A percentile compares a stretch with the other conserved stretches of the same genome.
phyloP scores from a whole-genome alignment of 2,329 filamentous ascomycete genomes.

The Mycosphaerella sp. region DNA sequence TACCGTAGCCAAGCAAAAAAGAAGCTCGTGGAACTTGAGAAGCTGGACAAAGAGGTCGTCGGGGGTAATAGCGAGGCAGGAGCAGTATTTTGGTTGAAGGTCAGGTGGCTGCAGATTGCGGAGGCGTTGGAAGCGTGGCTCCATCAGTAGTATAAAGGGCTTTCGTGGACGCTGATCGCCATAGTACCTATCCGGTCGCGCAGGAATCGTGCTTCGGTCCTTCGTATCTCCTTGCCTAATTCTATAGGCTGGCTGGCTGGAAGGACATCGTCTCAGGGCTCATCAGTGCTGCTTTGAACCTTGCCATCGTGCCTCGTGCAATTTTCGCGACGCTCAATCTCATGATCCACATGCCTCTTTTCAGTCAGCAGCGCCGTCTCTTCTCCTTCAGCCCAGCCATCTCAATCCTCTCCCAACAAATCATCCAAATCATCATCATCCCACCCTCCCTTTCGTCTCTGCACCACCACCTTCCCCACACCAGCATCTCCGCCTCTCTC shows the following conservation, averaged over 20 bases:
- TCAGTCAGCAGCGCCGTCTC: background rate
- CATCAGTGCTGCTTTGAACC: background rate
- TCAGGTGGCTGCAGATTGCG: conserved; percentile 37
- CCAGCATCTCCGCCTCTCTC: conserved; percentile 41
- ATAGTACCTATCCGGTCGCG: background rate
- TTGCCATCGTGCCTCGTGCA: background rate
- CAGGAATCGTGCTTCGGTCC: background rate
- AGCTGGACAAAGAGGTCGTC: background rate
- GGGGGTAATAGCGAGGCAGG: conserved; percentile 9
- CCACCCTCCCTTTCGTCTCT: conserved; percentile 73
- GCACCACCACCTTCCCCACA: conserved; percentile 77
- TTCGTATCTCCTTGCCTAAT: background rate
- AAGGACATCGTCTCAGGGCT: background rate
- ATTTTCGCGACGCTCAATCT: background rate
- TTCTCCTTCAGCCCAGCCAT: background rate
- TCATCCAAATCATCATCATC: conserved; percentile 77
- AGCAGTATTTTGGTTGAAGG: conserved; percentile 18
- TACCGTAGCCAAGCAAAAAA: conserved; percentile 22
- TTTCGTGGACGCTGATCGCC: background rate
- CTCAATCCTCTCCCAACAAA: conserved; percentile 38
- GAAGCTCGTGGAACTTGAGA: conserved; percentile 16
- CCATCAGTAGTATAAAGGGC: background rate
- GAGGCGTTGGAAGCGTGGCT: conserved; percentile 15
- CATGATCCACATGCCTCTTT: background rate
- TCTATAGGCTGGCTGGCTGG: background rate